phyloP scores from a whole-genome alignment of 164 flowering plant species.

The Aristolochia fimbriata region DNA sequence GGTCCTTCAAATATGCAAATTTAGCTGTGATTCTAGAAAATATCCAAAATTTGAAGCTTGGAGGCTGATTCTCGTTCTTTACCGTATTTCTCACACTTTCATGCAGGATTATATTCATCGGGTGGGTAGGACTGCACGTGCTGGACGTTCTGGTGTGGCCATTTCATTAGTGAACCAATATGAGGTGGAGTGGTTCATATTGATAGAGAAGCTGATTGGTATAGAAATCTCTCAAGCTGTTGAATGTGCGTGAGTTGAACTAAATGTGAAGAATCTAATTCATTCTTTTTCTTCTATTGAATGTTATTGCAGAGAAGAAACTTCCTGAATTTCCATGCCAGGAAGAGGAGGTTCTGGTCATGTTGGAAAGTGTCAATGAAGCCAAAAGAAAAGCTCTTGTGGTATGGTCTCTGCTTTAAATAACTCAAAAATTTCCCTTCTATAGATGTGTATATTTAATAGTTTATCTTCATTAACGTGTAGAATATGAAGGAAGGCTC shows the following conservation, averaged over 20 bases:
- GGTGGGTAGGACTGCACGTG: constrained; percentile 99
- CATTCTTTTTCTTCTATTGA: background rate
- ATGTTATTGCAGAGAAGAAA: constrained; percentile 50
- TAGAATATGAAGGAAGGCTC: constrained; percentile 46
- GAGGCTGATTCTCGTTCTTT: background rate
- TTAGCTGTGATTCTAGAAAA: too few species aligned
- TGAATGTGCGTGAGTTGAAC: background rate
- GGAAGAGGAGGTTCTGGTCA: constrained; percentile 62
- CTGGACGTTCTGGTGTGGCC: constrained; percentile 88
- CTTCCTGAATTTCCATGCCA: constrained; percentile 51
- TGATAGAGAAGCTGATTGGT: constrained; percentile 79
- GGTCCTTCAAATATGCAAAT: background rate
- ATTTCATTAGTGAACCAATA: constrained; percentile 85
- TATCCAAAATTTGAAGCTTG: too few species aligned
- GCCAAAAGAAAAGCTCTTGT: constrained; percentile 60
- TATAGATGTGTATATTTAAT: background rate
- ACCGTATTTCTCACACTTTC: background rate
- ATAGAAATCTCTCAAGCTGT: constrained; percentile 3
- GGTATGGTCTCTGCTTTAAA: constrained; percentile 24
- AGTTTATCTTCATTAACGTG: background rate
- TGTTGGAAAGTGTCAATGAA: constrained; percentile 59
- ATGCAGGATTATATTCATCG: constrained; percentile 87
- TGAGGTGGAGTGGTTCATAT: constrained; percentile 76
- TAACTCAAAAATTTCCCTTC: background rate
- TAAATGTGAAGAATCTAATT: background rate